These are phyloP conservation scores for Blastobotrys persicus DNA, from an alignment of 1,139 yeast species.

Conservation along the genomic window DNA sequence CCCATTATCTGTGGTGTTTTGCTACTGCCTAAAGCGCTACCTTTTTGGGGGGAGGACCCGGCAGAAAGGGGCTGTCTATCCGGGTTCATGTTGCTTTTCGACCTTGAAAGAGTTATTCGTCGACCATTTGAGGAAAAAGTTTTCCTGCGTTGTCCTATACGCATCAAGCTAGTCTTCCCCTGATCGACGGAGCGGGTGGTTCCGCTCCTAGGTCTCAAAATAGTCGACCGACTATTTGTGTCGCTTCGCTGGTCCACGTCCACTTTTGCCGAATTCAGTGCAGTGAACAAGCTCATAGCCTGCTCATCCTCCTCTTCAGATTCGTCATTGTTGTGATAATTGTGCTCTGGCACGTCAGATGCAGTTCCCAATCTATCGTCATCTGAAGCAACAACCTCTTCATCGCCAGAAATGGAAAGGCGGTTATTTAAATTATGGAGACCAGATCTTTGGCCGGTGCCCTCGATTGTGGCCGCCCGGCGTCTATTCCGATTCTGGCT, in stretches of 20 bases:
- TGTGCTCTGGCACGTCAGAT: not conserved
- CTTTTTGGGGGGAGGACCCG: slow-evolving; percentile 8
- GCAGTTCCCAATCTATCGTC: slow-evolving; percentile 1
- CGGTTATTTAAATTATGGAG: slow-evolving; percentile 1
- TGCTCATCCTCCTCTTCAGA: slow-evolving; percentile 30
- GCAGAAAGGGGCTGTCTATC: slow-evolving; percentile 3
- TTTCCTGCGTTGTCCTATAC: slow-evolving; percentile 29
- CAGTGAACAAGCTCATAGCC: slow-evolving; percentile 29
- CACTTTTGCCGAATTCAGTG: slow-evolving; percentile 21
- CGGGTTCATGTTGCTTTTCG: slow-evolving; percentile 11
- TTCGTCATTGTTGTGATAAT: slow-evolving; percentile 3
- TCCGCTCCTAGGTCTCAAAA: slow-evolving; percentile 31
- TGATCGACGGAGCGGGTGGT: slow-evolving; percentile 25
- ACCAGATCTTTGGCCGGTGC: slow-evolving; percentile 23
- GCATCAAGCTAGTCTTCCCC: slow-evolving; percentile 24
- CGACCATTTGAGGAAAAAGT: slow-evolving; percentile 22
- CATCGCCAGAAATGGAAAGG: slow-evolving; percentile 10
- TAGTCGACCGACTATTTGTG: slow-evolving; percentile 8
- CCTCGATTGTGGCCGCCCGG: slow-evolving; percentile 22
- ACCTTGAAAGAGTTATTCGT: slow-evolving; percentile 11
- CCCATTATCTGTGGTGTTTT: not conserved
- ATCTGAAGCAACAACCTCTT: slow-evolving; percentile 12
- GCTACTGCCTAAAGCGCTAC: not conserved
- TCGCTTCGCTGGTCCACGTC: slow-evolving; percentile 7
- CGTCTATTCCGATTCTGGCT: slow-evolving; percentile 11